A percentile compares a stretch with the other conserved stretches of the same genome.
These are phyloP conservation scores for Hibiscus trionum DNA, from an alignment of 345 rosid species.

Conservation along the genomic window DNA sequence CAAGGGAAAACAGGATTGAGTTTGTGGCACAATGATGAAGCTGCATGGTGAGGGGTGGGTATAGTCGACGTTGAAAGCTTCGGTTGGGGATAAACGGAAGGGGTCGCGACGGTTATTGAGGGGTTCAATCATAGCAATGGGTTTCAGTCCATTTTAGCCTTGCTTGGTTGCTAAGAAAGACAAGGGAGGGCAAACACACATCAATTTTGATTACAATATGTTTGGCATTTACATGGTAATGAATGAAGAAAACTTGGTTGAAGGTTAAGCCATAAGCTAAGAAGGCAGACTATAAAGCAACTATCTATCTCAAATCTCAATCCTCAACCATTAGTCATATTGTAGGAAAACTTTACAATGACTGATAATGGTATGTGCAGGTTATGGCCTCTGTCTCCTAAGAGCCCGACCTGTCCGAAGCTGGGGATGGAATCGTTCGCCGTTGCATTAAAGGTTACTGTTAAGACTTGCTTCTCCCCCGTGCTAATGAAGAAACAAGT, in stretches of 20 bases:
- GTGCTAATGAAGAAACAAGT: conserved; percentile 45
- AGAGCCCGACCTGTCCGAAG: conserved; percentile 63
- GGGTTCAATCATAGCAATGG: no score
- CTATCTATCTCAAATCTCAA: not conserved
- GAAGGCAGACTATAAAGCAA: not conserved
- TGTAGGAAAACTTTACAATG: conserved; percentile 29
- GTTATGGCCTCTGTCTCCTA: conserved; percentile 63
- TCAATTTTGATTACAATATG: not conserved
- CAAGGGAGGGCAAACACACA: no score
- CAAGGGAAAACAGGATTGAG: no score
- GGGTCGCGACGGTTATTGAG: no score
- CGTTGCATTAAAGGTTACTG: conserved; percentile 38
- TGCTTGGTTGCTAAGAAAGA: no score
- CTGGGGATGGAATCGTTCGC: conserved; percentile 43
- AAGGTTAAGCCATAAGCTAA: not conserved
- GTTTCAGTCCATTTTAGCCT: no score
- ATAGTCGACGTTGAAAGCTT: no score
- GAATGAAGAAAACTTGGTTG: conserved; percentile 32
- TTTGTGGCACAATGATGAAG: no score
- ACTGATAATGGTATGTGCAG: conserved; percentile 67
- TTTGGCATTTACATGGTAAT: conserved; percentile 36
- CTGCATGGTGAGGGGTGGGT: no score
- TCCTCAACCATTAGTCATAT: conserved; percentile 17
- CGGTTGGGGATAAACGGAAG: no score
- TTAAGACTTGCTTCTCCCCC: conserved; percentile 56